Base-by-base conservation (phyloP, 2,329 filamentous ascomycete genomes). In the Apiospora aurea region DNA sequence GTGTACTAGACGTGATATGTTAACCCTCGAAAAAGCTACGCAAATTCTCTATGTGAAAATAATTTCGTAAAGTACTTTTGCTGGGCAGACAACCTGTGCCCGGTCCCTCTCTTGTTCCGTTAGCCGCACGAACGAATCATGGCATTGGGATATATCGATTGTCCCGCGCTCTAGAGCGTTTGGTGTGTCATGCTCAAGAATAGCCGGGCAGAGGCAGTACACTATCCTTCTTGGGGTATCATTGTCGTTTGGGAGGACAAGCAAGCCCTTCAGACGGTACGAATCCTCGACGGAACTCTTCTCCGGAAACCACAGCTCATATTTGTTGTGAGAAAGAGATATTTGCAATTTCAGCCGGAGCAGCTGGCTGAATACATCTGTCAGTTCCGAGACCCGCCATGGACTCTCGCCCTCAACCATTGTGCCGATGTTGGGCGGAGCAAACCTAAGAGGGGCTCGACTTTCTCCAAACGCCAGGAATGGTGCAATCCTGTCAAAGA, bases 281-380 rank as follows among this genome's bases (percentile, higher is more conserved):
- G 10, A 64, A 18, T 64, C 57, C 1, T 64, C 10, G 18, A 34
- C 10, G 18, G 34, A n/a, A 41, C 1, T 64, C 18, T n/a, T 29
- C 10, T 41, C 16, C 34, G 57, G 57, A 24, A 64, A 41, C 57
- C 29, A 64, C 18, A 64, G 34, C 57, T 64, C 57, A 64, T 64
- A 64, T 14, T 21, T 3, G 34, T 18, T 64, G 21, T 41, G 57
- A 10, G 57, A 64, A 4, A 64, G 57, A 41, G 57, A 64, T n/a
- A 64, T 18, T 14, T 41, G 34, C 34, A 41, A n/a, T 18, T 64
- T 64, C 8, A 41, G 57, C 18, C 34, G 34, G 34, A 64, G 29
- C 4, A 41, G 29, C 8, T 64, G 57, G 13, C 29, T 64, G 34
- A 64, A 64, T 41, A 38, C 29, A 38, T 29, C 8, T 10, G 29